phyloP scores from a whole-genome alignment of 495 filamentous ascomycete genomes.

The Aspergillus mulundensis region DNA sequence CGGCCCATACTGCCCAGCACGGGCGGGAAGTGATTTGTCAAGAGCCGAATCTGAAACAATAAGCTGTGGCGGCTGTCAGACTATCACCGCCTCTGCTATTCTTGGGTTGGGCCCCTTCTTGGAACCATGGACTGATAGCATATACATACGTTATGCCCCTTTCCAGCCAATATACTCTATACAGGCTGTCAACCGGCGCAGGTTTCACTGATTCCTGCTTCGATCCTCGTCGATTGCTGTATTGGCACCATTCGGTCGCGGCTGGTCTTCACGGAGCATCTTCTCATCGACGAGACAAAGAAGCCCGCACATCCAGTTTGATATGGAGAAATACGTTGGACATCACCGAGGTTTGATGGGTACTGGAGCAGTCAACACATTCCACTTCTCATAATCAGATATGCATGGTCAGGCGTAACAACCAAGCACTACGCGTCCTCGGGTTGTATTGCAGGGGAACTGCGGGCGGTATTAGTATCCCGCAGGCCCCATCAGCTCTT shows the following conservation, averaged over 20 bases:
- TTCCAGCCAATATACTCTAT: not conserved
- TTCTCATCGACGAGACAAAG: not conserved
- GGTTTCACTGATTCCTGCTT: not conserved
- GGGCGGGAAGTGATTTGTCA: slow-evolving; percentile 12
- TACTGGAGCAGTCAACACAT: not conserved
- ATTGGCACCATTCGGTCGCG: not conserved
- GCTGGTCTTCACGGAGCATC: not conserved
- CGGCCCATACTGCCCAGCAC: not conserved
- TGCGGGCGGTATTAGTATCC: not conserved
- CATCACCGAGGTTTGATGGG: not conserved
- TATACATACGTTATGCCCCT: not conserved
- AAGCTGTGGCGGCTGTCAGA: slow-evolving; percentile 12
- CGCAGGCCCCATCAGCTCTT: not conserved
- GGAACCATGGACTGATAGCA: not conserved
- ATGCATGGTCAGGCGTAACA: not conserved
- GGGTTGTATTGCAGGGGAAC: not conserved
- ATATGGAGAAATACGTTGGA: not conserved
- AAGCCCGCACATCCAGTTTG: not conserved
- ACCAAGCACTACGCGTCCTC: not conserved
- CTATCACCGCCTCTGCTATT: slow-evolving; percentile 6
- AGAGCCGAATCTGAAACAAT: slow-evolving; percentile 13
- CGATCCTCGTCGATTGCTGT: not conserved
- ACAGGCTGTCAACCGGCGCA: not conserved
- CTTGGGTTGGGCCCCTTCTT: not conserved
- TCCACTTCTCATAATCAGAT: not conserved